Percentiles rank a stretch among this genome's conserved stretches.
Conservation (phyloP, 2,329 filamentous ascomycete genomes). For the Aspergillus nomiae region DNA sequence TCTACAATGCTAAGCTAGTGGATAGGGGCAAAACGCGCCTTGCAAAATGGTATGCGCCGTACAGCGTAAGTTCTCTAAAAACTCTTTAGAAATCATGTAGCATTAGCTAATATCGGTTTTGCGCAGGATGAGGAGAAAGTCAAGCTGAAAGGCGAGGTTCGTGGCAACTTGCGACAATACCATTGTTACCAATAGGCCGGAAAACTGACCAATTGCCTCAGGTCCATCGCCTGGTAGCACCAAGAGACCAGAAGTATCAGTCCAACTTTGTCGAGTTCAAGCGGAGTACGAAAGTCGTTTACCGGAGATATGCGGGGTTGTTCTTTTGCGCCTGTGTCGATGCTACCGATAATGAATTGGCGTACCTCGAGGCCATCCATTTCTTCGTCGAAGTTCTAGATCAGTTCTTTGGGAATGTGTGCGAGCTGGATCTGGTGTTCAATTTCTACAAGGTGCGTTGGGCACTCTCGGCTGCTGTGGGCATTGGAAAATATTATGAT, state of each 20-base stretch:
- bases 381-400: constrained; percentile 99
- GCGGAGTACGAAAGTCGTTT: constrained; percentile 82
- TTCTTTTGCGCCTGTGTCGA: constrained; percentile 99
- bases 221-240: constrained; percentile 96
- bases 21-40: constrained; percentile 93
- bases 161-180: constrained; percentile 24
- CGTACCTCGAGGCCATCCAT: constrained; percentile 95
- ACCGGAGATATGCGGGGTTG: constrained; percentile 92
- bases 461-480: neutral
- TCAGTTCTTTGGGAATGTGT: constrained; percentile 98
- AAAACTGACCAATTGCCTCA: constrained; percentile 37
- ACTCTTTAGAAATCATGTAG: neutral
- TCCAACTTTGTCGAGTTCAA: constrained; percentile 95
- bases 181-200: neutral
- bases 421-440: constrained; percentile 87
- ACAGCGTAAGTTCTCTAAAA: constrained; percentile 61
- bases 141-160: constrained; percentile 94
- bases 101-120: neutral
- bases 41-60: constrained; percentile 98
- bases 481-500: neutral
- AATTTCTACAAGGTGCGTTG: constrained; percentile 67
- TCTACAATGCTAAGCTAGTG: constrained; percentile 23
- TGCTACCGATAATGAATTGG: constrained; percentile 97
- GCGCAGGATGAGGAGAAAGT: constrained; percentile 91
- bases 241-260: constrained; percentile 98